These are phyloP conservation scores for Ramaria sp. DNA, from an alignment of 768 basidiomycete genomes.

Conservation along the genomic window DNA sequence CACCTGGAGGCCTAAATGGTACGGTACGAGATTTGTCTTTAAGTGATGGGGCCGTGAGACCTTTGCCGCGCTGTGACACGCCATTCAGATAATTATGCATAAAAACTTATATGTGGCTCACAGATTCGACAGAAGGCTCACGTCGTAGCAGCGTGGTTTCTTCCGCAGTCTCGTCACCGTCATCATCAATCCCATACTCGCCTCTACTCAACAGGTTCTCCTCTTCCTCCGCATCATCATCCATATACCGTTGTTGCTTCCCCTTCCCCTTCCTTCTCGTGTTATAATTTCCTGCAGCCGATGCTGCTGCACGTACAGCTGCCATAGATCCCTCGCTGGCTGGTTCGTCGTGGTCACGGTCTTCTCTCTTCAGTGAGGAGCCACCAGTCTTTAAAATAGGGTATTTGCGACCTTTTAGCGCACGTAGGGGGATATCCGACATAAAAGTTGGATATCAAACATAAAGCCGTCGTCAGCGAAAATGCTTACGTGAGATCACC, in stretches of 20 bases:
- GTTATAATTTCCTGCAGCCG: conserved; percentile 18
- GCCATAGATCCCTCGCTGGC: conserved; percentile 21
- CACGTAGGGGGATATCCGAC: conserved; percentile 66
- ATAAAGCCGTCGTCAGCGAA: neutral
- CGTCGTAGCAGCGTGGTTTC: conserved; percentile 19
- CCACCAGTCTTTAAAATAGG: conserved; percentile 29
- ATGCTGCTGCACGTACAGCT: conserved; percentile 23
- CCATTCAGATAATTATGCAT: conserved; percentile 2
- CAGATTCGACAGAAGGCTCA: conserved; percentile 17
- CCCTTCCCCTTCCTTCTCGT: conserved; percentile 25
- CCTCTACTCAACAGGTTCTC: conserved; percentile 24
- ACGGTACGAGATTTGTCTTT: conserved; percentile 72
- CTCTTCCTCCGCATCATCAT: conserved; percentile 56
- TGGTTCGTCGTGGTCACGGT: conserved; percentile 15
- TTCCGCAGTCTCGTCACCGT: neutral
- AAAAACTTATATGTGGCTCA: conserved; percentile 11
- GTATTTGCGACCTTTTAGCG: conserved; percentile 34
- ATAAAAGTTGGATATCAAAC: conserved; percentile 23
- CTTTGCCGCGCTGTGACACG: conserved; percentile 15
- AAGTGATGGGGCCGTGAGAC: conserved; percentile 17
- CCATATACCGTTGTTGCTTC: conserved; percentile 33
- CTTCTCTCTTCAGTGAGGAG: conserved; percentile 29
- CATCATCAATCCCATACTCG: neutral
- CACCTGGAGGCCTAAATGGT: conserved; percentile 67
- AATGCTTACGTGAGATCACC: neutral